These are phyloP conservation scores for Suillus plorans DNA, from an alignment of 768 basidiomycete species.

Conservation along the genomic window DNA sequence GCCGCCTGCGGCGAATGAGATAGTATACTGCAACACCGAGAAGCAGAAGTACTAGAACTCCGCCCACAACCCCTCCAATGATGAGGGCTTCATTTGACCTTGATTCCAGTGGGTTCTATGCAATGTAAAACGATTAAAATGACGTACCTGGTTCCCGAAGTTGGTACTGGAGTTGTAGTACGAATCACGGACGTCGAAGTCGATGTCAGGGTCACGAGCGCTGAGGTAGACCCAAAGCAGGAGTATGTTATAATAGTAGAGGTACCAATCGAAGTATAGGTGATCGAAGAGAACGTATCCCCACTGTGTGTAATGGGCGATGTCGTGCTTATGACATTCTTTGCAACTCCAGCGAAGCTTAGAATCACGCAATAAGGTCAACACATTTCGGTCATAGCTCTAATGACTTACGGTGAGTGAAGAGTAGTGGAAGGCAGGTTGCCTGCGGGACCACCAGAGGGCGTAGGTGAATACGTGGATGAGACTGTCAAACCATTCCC, in stretches of 20 bases:
- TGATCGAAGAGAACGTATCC: background rate
- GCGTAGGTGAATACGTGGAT: background rate
- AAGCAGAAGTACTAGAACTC: conserved; percentile 2
- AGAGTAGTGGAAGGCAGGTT: background rate
- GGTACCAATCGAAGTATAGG: background rate
- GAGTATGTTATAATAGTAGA: background rate
- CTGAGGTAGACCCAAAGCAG: background rate
- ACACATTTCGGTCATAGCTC: background rate
- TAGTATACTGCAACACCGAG: background rate
- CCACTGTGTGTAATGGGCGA: background rate
- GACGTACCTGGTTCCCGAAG: background rate
- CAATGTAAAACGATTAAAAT: background rate
- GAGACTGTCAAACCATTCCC: background rate
- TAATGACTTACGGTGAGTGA: background rate
- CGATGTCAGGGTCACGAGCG: background rate
- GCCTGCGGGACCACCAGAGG: background rate
- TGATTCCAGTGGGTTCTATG: background rate
- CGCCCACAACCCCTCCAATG: conserved; percentile 11
- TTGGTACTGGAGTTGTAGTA: background rate
- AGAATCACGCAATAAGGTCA: background rate
- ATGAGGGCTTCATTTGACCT: conserved; percentile 3
- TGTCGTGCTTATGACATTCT: background rate
- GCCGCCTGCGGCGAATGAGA: conserved; percentile 6
- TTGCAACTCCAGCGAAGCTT: background rate
- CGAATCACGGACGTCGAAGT: background rate